Evolutionary conservation across 1,139 yeast species (phyloP), one percentile per base, ranked within the genome.

Genomic region (Magnusiomyces magnusii): DNA sequence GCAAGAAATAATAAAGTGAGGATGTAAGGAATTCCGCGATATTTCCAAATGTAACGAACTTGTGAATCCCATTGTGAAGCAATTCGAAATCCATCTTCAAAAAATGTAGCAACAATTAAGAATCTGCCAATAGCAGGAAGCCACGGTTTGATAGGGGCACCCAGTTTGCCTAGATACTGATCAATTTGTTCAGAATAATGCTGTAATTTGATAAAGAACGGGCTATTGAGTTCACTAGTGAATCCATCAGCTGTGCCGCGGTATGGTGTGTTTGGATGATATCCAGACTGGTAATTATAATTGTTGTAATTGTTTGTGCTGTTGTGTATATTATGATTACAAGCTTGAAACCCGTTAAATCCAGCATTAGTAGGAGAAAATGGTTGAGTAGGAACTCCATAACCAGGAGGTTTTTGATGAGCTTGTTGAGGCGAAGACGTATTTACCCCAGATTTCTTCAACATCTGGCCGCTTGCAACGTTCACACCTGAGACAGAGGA

Each of bases 21-120:
- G 80, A 88, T 83, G 66, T 83, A 80, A 75, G 96, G 95, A 62
- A 86, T 75, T 67, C 86, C 90, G 69, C 96, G 85, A 75, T 85
- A 87, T 66, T 83, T 83, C 77, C 89, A 83, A 67, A 93, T 79
- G 72, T 88, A 93, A 71, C 84, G 86, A 34, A 90, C 90, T 73
- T 93, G 99, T 68, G 91, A 96, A 39, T 80, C 74, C 98, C 98
- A 93, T 75, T 92, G 98, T 17, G 91, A 77, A 60, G 85, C 69
- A 68, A 93, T 89, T 73, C 99, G 81, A 60, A 86, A 72, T 1
- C 97, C 84, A 70, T 93, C 99, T 73, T 93, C 99, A 67, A 85
- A 82, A 71, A 92, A 93, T 0, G 99, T 93, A 58, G 96, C 97
- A 62, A 93, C 97, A 66, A 93, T 91, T 67, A 92, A 82, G 63